Conservation (phyloP, 352 stramenopile genomes). For the Saprolegnia parasitica region DNA sequence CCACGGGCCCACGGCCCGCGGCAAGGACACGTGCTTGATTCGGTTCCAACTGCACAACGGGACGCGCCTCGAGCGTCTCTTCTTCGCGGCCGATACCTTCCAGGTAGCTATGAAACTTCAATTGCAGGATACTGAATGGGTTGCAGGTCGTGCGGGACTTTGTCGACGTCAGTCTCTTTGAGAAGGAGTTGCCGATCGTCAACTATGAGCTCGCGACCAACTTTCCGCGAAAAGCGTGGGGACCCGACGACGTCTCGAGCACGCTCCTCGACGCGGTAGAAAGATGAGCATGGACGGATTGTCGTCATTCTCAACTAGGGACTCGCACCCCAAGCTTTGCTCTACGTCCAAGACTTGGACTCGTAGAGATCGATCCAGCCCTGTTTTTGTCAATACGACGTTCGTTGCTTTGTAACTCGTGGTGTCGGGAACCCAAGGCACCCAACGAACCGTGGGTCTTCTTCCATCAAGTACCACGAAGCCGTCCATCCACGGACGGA, state of each 20-base stretch:
- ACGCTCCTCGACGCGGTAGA: slow-evolving; percentile 67
- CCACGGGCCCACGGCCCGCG: slow-evolving; percentile 43
- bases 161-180: slow-evolving; percentile 75
- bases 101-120: slow-evolving; percentile 26
- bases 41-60: slow-evolving; percentile 83
- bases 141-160: slow-evolving; percentile 68
- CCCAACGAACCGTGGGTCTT: too few species aligned
- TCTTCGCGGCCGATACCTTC: slow-evolving; percentile 70
- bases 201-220: slow-evolving; percentile 85
- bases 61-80: slow-evolving; percentile 66
- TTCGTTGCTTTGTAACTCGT: too few species aligned
- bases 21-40: slow-evolving; percentile 68
- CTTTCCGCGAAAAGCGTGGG: slow-evolving; percentile 72
- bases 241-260: slow-evolving; percentile 51
- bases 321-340: slow-evolving; percentile 62
- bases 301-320: slow-evolving; percentile 35
- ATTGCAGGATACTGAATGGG: too few species aligned
- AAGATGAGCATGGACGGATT: not conserved
- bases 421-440: too few species aligned
- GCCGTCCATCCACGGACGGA: too few species aligned
- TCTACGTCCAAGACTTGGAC: slow-evolving; percentile 80
- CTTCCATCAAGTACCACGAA: too few species aligned
- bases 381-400: not conserved
- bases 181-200: slow-evolving; percentile 64
- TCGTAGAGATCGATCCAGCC: slow-evolving; percentile 39